Evolutionary conservation across 495 filamentous ascomycete genomes (phyloP).

Genomic region (Parathielavia hyrcaniae): DNA sequence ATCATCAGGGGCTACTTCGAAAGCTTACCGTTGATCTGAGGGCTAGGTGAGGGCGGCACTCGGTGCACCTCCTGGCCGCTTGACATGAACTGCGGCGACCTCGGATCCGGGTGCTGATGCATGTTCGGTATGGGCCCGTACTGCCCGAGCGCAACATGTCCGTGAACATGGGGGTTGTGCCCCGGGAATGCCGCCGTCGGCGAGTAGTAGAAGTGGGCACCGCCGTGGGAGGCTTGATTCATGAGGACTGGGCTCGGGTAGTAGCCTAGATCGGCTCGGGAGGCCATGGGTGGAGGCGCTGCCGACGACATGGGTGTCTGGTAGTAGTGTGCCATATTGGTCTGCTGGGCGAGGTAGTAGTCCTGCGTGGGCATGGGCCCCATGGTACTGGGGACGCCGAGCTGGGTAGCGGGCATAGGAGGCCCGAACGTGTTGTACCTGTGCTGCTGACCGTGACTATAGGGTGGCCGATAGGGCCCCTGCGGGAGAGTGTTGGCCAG

Average conservation of each 20-base stretch:
- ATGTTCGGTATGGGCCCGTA: constrained; percentile 19
- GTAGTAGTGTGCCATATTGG: constrained; percentile 37
- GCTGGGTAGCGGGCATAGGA: constrained; percentile 45
- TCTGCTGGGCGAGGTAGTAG: constrained; percentile 41
- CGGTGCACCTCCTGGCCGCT: constrained; percentile 5
- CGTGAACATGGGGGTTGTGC: constrained; percentile 25
- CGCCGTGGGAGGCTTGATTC: constrained; percentile 32
- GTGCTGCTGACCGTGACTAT: constrained; percentile 33
- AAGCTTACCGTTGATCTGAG: constrained; percentile 16
- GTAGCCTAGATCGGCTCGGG: constrained; percentile 34
- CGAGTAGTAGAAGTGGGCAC: constrained; percentile 38
- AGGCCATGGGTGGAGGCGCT: constrained; percentile 27
- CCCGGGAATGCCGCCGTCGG: constrained; percentile 29
- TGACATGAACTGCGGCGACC: constrained; percentile 12
- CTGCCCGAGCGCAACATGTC: constrained; percentile 32
- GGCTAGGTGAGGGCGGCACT: not conserved
- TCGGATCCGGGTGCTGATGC: constrained; percentile 12
- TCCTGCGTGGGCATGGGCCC: constrained; percentile 28
- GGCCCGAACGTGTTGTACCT: constrained; percentile 41
- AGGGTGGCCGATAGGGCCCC: constrained; percentile 32
- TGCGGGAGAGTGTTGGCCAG: constrained; percentile 40
- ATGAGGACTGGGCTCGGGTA: constrained; percentile 36
- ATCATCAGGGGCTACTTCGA: not conserved
- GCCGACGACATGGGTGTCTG: constrained; percentile 33
- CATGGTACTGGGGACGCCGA: constrained; percentile 28